A percentile compares a stretch with the other conserved stretches of the same genome.
These are phyloP conservation scores for Porcisia deanei DNA, from an alignment of 208 protist genomes.

Conservation along the genomic window DNA sequence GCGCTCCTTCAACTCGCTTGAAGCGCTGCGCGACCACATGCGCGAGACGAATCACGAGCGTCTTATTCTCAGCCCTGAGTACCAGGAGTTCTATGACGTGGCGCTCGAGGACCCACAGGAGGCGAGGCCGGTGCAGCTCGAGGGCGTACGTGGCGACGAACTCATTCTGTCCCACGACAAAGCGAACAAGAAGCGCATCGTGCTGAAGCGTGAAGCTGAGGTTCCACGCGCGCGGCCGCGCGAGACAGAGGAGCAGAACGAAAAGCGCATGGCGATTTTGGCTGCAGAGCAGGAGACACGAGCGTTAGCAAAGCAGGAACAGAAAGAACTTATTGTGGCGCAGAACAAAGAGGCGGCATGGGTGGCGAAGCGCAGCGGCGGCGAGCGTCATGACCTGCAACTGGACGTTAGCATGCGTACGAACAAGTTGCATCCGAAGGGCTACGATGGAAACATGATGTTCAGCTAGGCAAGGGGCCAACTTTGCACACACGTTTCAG, in stretches of 20 bases:
- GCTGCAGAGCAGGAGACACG: conserved; percentile 58
- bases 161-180: conserved; percentile 38
- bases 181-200: conserved; percentile 32
- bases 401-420: conserved; percentile 71
- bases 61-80: conserved; percentile 79
- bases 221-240: conserved; percentile 65
- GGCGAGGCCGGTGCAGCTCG: conserved; percentile 41
- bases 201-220: conserved; percentile 66
- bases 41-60: conserved; percentile 77
- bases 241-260: conserved; percentile 57
- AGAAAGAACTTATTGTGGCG: conserved; percentile 52
- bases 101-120: conserved; percentile 60
- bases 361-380: conserved; percentile 44
- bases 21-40: conserved; percentile 88
- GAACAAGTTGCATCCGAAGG: conserved; percentile 90
- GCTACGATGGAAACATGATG: conserved; percentile 85
- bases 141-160: conserved; percentile 49
- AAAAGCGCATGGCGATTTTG: conserved; percentile 62
- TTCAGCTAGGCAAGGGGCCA: conserved; percentile 32
- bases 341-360: conserved; percentile 52
- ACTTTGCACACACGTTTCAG: background rate
- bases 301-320: conserved; percentile 63
- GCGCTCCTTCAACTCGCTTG: conserved; percentile 63
- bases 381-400: conserved; percentile 48
- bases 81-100: conserved; percentile 83